A percentile compares a stretch with the other conserved stretches of the same genome.
These are phyloP conservation scores for Apiospora arundinis DNA, from an alignment of 2,329 filamentous ascomycete genomes.

Conservation along the genomic window DNA sequence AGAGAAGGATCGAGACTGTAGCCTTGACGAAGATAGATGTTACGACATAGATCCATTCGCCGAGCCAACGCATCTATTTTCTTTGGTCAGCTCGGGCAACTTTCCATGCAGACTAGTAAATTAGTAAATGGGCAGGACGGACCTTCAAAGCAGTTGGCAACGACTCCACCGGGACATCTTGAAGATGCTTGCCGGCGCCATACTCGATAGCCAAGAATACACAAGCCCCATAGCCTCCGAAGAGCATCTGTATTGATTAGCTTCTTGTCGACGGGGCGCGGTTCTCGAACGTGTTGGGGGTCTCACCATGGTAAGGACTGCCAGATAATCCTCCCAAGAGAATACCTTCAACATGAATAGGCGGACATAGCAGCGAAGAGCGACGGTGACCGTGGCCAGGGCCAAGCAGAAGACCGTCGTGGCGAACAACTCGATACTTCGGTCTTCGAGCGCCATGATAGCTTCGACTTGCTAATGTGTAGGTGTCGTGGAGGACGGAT, in stretches of 20 bases:
- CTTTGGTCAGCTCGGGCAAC: neutral
- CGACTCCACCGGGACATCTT: constrained; percentile 28
- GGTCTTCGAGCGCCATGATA: constrained; percentile 18
- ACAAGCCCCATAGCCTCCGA: constrained; percentile 29
- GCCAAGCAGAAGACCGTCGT: constrained; percentile 6
- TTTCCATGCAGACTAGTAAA: no score
- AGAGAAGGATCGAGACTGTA: constrained; percentile 46
- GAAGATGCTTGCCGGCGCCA: constrained; percentile 33
- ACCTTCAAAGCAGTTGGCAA: constrained; percentile 34
- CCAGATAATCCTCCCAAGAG: constrained; percentile 35
- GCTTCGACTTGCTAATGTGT: constrained; percentile 16
- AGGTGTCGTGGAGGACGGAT: neutral
- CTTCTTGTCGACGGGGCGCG: no score
- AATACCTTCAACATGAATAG: constrained; percentile 34
- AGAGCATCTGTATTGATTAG: constrained; percentile 27
- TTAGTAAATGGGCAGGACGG: constrained; percentile 9
- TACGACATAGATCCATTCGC: constrained; percentile 46
- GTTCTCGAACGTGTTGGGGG: neutral
- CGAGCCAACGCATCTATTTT: constrained; percentile 41
- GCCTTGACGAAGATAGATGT: constrained; percentile 47
- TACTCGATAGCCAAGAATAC: constrained; percentile 32
- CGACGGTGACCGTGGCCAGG: constrained; percentile 29
- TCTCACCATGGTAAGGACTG: constrained; percentile 34
- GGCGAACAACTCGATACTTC: constrained; percentile 4
- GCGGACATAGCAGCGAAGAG: constrained; percentile 38